Conservation (phyloP, 208 protist genomes). For the Crithidia fasciculata region DNA sequence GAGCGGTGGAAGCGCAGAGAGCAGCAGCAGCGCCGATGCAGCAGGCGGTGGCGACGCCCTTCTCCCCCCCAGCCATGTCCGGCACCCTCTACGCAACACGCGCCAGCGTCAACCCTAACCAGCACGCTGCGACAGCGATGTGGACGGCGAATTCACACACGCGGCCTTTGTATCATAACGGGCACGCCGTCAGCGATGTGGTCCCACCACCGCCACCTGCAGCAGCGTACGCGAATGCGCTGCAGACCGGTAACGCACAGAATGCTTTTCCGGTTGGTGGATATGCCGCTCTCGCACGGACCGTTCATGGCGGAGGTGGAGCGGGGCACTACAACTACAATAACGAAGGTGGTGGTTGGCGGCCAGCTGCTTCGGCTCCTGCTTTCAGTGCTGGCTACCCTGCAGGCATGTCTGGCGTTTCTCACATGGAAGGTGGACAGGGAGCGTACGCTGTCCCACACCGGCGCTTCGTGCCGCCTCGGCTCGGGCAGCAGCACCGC, state of each 20-base stretch:
- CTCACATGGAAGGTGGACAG: not conserved
- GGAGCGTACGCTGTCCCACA: not conserved
- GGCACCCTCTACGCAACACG: not conserved
- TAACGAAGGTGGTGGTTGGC: no score
- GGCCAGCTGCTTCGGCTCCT: no score
- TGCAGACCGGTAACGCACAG: no score
- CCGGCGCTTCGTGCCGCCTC: constrained; percentile 1
- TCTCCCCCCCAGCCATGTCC: not conserved
- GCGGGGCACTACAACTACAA: no score
- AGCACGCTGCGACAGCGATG: not conserved
- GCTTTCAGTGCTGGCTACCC: not conserved
- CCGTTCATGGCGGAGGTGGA: not conserved
- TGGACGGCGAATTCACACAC: not conserved
- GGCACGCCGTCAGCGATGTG: not conserved
- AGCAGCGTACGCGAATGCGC: not conserved
- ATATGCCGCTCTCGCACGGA: constrained; percentile 13
- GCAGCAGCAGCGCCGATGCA: not conserved
- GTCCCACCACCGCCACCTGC: constrained; percentile 18
- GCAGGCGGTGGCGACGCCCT: not conserved
- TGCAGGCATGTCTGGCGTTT: no score
- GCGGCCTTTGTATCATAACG: not conserved
- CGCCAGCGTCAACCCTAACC: not conserved
- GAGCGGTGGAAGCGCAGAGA: not conserved
- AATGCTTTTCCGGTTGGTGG: not conserved
- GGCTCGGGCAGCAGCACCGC: not conserved